Evolutionary conservation across 768 basidiomycete genomes (phyloP), one percentile per base, ranked within the genome.

Genomic region (Cubamyces lactineus): DNA sequence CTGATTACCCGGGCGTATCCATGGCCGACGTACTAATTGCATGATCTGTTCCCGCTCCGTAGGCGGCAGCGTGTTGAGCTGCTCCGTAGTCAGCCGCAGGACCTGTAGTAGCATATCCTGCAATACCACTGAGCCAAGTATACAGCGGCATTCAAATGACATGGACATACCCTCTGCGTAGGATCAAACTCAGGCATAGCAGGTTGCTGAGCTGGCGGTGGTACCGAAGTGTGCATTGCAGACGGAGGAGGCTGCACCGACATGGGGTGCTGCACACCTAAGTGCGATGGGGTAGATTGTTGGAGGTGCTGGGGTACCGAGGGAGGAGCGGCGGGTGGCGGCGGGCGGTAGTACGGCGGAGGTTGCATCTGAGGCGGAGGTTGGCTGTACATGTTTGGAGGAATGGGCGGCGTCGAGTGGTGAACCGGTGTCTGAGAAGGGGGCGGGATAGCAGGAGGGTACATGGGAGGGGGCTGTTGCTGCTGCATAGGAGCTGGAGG

Each of bases 41-140:
- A 91, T 81, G 28, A 98, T 92, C 12, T 92, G 88, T 0, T 84
- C 82, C 38, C 89, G 82, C 68, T 96, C 94, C 1, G 82, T 80
- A 5, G 91, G 88, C 28, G 93, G 91, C 51, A 97, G 76, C 8
- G 84, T 84, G 49, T 86, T 87, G 64, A 98, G 91, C 73, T 96
- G 94, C 47, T 91, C 93, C 48, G 80, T 86, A 1, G 89, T 88
- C 71, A 98, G 74, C 62, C 80, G 84, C 34, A 98, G 77, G 0
- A 98, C 94, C 77, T 95, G 94, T 75, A 93, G 82, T 55, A 97
- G 72, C 87, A 96, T 91, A 38, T 84, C 82, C 91, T 91, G 67
- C 52, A 7, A 53, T 34, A 48, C 13, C 23, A 51, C 69, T 28
- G 45, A 61, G 49, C 24, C 49, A 34, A 17, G 3, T 5, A 40